These are phyloP conservation scores for Eucalyptus erythrocorys DNA, from an alignment of 345 rosid genomes.

Conservation along the genomic window DNA sequence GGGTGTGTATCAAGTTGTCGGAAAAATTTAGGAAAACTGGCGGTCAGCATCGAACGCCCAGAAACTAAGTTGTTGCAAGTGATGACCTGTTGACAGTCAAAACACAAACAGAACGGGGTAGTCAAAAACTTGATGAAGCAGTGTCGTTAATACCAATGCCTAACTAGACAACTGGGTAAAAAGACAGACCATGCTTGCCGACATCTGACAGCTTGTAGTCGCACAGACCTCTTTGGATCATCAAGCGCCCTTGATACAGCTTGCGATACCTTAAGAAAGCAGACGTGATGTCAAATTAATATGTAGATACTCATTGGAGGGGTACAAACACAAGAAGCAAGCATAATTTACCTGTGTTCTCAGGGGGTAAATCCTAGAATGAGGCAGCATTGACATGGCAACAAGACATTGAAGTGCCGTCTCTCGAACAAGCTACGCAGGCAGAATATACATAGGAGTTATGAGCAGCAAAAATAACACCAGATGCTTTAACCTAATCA, in stretches of 20 bases:
- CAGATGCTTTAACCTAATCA: not conserved
- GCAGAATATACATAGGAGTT: not conserved
- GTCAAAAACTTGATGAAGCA: not conserved
- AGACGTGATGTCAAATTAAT: not conserved
- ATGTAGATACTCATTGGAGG: not conserved
- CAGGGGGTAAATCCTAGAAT: conserved; percentile 60
- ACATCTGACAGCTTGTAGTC: conserved; percentile 74
- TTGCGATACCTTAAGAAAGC: conserved; percentile 38
- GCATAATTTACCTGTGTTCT: conserved; percentile 45
- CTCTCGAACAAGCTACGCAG: conserved; percentile 66
- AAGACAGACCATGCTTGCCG: conserved; percentile 60
- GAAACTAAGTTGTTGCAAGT: not conserved
- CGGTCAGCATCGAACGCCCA: not conserved
- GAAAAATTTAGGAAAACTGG: not conserved
- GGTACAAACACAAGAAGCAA: not conserved
- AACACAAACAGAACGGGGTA: not conserved
- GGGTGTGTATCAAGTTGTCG: not conserved
- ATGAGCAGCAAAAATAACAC: not conserved
- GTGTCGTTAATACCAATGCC: not conserved
- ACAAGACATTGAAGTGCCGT: conserved; percentile 80
- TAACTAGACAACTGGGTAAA: not conserved
- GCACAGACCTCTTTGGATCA: conserved; percentile 80
- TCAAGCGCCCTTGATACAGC: conserved; percentile 52
- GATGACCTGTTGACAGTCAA: not conserved
- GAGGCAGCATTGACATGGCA: conserved; percentile 61